Base-by-base conservation (phyloP, 2,329 filamentous ascomycete genomes). In the Ceratocystis destructans region DNA sequence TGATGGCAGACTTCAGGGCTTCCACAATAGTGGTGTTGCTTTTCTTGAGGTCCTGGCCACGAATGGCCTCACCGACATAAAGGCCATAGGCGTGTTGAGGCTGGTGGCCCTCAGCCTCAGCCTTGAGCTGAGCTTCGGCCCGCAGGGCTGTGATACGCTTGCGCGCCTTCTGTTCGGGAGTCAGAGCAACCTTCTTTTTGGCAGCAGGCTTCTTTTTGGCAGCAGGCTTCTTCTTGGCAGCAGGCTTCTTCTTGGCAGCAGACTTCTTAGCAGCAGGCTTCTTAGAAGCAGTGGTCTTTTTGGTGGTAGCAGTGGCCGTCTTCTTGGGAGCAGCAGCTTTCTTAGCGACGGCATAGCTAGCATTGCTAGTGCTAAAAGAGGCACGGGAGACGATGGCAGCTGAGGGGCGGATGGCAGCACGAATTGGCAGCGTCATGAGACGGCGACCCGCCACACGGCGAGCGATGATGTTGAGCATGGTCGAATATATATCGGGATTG, bases 111-210 rank as follows among this genome's bases (percentile, higher is more conserved):
- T 67, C 61, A 17, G 28, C 5, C 61, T 50, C 53, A 20, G 33
- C 50, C 61, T 63, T 63, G 61, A 63, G 44, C 17, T 63, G 61
- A 8, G 61, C 61, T 15, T 12, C 28, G 17, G 45, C 15, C 15
- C 44, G 12, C 22, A 50, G 22, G 28, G 46, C 64, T 44, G 57
- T 20, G 31, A 63, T 31, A 31, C 46, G 41, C 25, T 48, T 63
- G 45, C 61, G 61, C 25, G 71, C 70, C 73, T 76, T 73, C 69
- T 77, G 70, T 72, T 79, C 77, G 1, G 75, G 74, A 33, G 74
- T 75, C 67, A 75, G 64, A 28, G 48, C 68, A 75, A 75, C 77
- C 70, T 71, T 57, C 53, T 64, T 68, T 50, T 68, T 67, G 41
- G 53, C 50, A 33, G 62, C 66, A 4, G 69, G 46, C 55, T 71